Conservation (phyloP, 1,139 yeast species). For the Pichia sp. region DNA sequence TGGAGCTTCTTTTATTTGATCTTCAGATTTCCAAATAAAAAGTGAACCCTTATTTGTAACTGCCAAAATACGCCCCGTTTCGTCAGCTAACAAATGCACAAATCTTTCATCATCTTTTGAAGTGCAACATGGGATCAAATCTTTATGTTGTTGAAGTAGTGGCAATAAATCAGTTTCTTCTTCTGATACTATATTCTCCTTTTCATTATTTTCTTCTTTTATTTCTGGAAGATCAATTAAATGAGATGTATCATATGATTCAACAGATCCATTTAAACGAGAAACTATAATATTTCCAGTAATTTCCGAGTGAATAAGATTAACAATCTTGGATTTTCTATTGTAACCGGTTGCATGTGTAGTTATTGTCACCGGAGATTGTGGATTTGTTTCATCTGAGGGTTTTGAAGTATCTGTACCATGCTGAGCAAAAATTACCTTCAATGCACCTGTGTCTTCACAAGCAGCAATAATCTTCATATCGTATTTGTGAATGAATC, state of each 20-base stretch:
- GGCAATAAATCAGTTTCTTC: conserved; percentile 8
- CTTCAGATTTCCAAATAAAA: conserved; percentile 31
- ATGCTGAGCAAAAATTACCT: conserved; percentile 48
- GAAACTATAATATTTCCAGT: conserved; percentile 35
- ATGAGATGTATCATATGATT: conserved; percentile 11
- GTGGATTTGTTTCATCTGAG: conserved; percentile 3
- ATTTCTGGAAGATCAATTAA: conserved; percentile 4
- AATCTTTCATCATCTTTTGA: conserved; percentile 18
- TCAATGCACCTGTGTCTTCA: conserved; percentile 51
- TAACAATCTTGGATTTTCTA: conserved; percentile 22
- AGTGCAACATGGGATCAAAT: conserved; percentile 3
- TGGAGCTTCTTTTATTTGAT: conserved; percentile 29
- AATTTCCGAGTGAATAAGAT: conserved; percentile 20
- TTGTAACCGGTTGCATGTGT: conserved; percentile 6
- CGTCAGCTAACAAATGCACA: conserved; percentile 20
- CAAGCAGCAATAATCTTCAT: conserved; percentile 52
- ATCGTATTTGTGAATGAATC: neutral
- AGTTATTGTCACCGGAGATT: conserved; percentile 5
- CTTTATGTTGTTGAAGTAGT: conserved; percentile 5
- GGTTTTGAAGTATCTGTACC: conserved; percentile 65
- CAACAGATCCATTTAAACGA: conserved; percentile 38
- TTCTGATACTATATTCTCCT: neutral
- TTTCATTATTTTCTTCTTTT: neutral
- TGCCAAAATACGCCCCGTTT: conserved; percentile 27
- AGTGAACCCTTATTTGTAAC: conserved; percentile 47